Percentiles rank a stretch among this genome's conserved stretches.
Conservation (phyloP, 1,139 yeast species). For the Candida tunisiensis region DNA sequence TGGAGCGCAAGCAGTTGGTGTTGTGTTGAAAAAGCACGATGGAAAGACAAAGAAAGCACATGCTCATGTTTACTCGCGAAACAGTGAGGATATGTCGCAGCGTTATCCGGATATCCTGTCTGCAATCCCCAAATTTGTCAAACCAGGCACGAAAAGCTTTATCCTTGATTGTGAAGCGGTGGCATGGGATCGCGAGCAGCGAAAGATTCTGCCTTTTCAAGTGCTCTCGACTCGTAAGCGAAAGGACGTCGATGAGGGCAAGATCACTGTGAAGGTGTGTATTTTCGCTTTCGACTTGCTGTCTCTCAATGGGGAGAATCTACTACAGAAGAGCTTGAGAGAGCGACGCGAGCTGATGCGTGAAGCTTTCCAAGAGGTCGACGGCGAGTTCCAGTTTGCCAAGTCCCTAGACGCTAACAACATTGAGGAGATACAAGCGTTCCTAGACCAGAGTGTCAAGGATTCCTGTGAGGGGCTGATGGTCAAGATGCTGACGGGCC, state of each 20-base stretch:
- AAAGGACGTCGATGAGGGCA: conserved; percentile 76
- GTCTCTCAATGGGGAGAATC: conserved; percentile 51
- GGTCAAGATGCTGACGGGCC: conserved; percentile 80
- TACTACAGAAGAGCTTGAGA: conserved; percentile 48
- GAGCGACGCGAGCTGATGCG: conserved; percentile 53
- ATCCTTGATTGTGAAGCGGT: conserved; percentile 95
- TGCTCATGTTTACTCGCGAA: conserved; percentile 79
- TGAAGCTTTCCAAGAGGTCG: conserved; percentile 39
- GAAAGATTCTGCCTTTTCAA: conserved; percentile 83
- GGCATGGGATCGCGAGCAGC: conserved; percentile 77
- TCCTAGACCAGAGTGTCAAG: conserved; percentile 76
- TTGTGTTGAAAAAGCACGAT: too few species aligned
- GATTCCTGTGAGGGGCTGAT: conserved; percentile 92
- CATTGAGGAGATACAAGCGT: conserved; percentile 59
- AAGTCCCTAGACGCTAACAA: conserved; percentile 55
- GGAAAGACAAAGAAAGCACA: conserved; percentile 1
- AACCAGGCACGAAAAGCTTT: conserved; percentile 27
- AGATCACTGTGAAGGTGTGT: conserved; percentile 81
- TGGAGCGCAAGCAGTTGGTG: too few species aligned
- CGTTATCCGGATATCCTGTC: conserved; percentile 81
- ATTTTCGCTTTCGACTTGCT: conserved; percentile 82
- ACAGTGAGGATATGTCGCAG: conserved; percentile 94
- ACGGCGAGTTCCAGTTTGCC: conserved; percentile 76
- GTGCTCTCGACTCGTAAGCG: conserved; percentile 84
- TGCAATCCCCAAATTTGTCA: conserved; percentile 45